phyloP scores from a whole-genome alignment of 768 basidiomycete species.

The Boletus sensibilis region DNA sequence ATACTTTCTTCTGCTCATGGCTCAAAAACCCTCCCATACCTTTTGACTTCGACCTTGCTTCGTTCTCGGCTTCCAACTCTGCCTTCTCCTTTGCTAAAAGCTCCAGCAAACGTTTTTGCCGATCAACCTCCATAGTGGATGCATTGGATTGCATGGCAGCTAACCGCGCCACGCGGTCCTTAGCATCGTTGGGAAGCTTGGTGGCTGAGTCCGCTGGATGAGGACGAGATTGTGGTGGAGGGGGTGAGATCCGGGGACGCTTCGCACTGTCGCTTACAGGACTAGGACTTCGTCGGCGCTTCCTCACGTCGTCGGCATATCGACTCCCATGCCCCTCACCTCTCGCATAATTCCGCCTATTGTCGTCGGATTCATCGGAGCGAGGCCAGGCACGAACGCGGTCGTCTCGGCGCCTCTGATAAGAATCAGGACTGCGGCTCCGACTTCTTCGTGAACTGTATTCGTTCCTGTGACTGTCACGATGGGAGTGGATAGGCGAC shows the following conservation, averaged over 20 bases:
- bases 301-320: slow-evolving; percentile 36
- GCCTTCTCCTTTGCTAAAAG: slow-evolving; percentile 76
- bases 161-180: slow-evolving; percentile 78
- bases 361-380: slow-evolving; percentile 54
- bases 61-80: slow-evolving; percentile 71
- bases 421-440: slow-evolving; percentile 31
- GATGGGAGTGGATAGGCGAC: slow-evolving; percentile 39
- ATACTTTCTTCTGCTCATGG: slow-evolving; percentile 81
- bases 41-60: slow-evolving; percentile 63
- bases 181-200: slow-evolving; percentile 27
- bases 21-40: slow-evolving; percentile 82
- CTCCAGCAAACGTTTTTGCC: slow-evolving; percentile 66
- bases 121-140: slow-evolving; percentile 57
- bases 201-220: slow-evolving; percentile 10
- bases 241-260: slow-evolving; percentile 49
- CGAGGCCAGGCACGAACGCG: slow-evolving; percentile 44
- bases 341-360: slow-evolving; percentile 30
- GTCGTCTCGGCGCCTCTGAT: slow-evolving; percentile 14
- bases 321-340: slow-evolving; percentile 23
- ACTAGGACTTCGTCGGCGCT: slow-evolving; percentile 40
- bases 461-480: slow-evolving; percentile 21
- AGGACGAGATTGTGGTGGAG: slow-evolving; percentile 26
- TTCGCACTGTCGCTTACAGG: slow-evolving; percentile 37
- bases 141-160: slow-evolving; percentile 88
- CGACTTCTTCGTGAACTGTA: slow-evolving; percentile 26